A percentile compares a stretch with the other conserved stretches of the same genome.
Conservation (phyloP, 108 stramenopile species). For the Pseudonitzschia multiseries region DNA sequence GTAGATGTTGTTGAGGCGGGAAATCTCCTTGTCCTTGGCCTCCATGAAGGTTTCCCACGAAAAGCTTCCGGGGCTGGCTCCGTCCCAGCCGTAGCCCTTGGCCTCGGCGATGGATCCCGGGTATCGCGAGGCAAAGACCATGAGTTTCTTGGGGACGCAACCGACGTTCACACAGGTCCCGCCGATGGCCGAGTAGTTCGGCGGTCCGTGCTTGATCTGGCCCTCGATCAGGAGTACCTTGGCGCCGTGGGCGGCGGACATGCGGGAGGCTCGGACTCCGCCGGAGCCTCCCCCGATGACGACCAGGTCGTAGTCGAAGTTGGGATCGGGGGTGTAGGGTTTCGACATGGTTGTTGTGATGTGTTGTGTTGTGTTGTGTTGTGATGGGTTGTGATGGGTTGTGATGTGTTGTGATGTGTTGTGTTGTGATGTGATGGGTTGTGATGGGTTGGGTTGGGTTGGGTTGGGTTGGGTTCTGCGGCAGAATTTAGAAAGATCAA, state of each 20-base stretch:
- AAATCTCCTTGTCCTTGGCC: constrained; percentile 60
- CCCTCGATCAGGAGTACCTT: constrained; percentile 88
- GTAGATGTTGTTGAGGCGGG: constrained; percentile 66
- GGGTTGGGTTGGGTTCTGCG: too few species aligned
- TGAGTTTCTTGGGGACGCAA: constrained; percentile 69
- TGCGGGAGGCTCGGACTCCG: constrained; percentile 66
- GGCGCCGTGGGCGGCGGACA: constrained; percentile 82
- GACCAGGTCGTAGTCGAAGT: constrained; percentile 62
- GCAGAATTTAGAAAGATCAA: too few species aligned
- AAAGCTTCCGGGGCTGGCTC: constrained; percentile 48
- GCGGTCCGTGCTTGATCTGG: constrained; percentile 42
- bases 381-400: too few species aligned
- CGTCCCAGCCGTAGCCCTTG: constrained; percentile 70
- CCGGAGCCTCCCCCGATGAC: constrained; percentile 83
- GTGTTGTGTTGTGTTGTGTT: neutral
- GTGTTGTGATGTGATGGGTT: too few species aligned
- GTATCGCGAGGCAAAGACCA: constrained; percentile 68
- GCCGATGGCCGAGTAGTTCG: constrained; percentile 62
- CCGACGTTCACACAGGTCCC: constrained; percentile 98
- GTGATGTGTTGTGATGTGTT: too few species aligned
- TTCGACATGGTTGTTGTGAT: neutral
- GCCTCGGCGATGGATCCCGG: constrained; percentile 53
- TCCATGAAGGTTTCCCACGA: constrained; percentile 65
- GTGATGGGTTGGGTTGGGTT: too few species aligned
- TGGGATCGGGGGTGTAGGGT: neutral